Evolutionary conservation across 2,329 filamentous ascomycete genomes (phyloP).

Genomic region (Hysterium pulicare): DNA sequence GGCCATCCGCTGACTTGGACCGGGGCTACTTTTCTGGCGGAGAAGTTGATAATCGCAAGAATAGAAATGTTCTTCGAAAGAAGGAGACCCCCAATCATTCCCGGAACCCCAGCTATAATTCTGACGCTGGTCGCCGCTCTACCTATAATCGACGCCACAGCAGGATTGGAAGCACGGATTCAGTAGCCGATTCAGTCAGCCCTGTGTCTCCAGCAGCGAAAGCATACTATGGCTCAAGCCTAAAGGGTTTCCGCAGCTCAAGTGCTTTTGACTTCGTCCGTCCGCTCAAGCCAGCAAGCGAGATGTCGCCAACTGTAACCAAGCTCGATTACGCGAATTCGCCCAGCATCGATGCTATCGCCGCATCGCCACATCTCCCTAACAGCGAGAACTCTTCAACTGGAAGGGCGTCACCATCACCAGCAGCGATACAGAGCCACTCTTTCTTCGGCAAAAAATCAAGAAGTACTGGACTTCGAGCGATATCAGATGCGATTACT

Average conservation of each 20-base stretch:
- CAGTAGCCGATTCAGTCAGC: slow-evolving; percentile 56
- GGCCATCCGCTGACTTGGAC: slow-evolving; percentile 61
- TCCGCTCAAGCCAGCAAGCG: slow-evolving; percentile 39
- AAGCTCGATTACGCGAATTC: slow-evolving; percentile 53
- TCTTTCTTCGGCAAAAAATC: slow-evolving; percentile 39
- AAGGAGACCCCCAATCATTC: slow-evolving; percentile 66
- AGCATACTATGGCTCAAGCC: slow-evolving; percentile 61
- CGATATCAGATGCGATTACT: slow-evolving; percentile 72
- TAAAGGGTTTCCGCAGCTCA: slow-evolving; percentile 32
- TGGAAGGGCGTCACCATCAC: slow-evolving; percentile 44
- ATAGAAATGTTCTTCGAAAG: slow-evolving; percentile 69
- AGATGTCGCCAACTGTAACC: slow-evolving; percentile 54
- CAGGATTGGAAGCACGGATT: slow-evolving; percentile 75
- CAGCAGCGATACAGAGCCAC: slow-evolving; percentile 29
- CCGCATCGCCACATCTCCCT: slow-evolving; percentile 36
- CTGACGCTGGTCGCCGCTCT: slow-evolving; percentile 54
- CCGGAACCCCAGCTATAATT: slow-evolving; percentile 72
- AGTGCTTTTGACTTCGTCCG: slow-evolving; percentile 49
- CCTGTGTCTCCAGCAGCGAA: slow-evolving; percentile 59
- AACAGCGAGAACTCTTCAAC: slow-evolving; percentile 51
- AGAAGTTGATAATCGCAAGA: slow-evolving; percentile 70
- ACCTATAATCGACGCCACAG: slow-evolving; percentile 67
- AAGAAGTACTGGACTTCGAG: slow-evolving; percentile 68
- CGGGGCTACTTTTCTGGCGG: slow-evolving; percentile 91
- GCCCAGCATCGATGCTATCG: slow-evolving; percentile 44